phyloP scores from a whole-genome alignment of 495 filamentous ascomycete species.

The Penicillium ochrochloron region DNA sequence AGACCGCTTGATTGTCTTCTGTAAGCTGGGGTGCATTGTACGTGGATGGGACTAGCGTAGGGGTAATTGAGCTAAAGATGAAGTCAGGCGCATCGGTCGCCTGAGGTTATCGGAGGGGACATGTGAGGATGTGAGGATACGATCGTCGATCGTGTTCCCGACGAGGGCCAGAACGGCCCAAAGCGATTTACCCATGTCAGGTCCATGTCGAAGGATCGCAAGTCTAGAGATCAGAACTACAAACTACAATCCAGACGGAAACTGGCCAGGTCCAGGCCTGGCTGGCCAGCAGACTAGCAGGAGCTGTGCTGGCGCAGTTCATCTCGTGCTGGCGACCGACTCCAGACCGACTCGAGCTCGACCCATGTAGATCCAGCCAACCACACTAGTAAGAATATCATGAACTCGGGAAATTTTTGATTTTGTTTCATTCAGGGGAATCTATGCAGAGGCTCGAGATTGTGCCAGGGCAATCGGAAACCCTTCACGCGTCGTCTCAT shows the following conservation, averaged over 20 bases:
- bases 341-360: neutral
- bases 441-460: constrained; percentile 53
- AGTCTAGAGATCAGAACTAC: neutral
- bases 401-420: constrained; percentile 50
- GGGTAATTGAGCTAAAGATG: neutral
- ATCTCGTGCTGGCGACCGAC: neutral
- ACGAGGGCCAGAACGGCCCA: neutral
- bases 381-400: neutral
- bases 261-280: neutral
- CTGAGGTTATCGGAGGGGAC: neutral
- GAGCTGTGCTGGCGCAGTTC: neutral
- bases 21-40: neutral
- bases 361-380: too few relatives aligned
- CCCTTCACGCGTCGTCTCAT: constrained; percentile 52
- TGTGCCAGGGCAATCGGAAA: constrained; percentile 48
- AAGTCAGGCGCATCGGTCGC: constrained; percentile 1
- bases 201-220: neutral
- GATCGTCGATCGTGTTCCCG: neutral
- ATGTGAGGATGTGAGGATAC: neutral
- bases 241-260: neutral
- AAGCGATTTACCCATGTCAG: neutral
- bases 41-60: neutral
- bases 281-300: too few relatives aligned
- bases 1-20: neutral
- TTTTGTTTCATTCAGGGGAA: constrained; percentile 58